phyloP scores from a whole-genome alignment of 768 basidiomycete species.

The Vararia minispora region DNA sequence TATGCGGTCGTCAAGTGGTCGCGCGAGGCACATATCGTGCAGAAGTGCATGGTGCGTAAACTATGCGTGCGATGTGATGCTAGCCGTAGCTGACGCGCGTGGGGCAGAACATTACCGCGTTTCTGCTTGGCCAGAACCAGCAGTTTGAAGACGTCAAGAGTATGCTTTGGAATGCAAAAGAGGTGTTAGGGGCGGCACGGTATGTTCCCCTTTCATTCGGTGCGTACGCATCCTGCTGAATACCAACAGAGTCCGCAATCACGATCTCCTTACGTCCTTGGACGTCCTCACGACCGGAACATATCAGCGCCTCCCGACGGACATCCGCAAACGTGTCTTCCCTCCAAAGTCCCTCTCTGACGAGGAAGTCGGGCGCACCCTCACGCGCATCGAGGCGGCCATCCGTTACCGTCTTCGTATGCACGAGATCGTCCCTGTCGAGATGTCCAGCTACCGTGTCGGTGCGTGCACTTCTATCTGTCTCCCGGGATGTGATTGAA shows the following conservation, averaged over 20 bases:
- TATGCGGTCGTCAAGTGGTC: constrained; percentile 85
- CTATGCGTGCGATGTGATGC: neutral
- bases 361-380: constrained; percentile 48
- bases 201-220: constrained; percentile 19
- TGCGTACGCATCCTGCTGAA: neutral
- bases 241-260: constrained; percentile 67
- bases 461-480: constrained; percentile 27
- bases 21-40: constrained; percentile 70
- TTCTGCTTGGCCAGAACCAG: constrained; percentile 74
- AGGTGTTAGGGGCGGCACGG: constrained; percentile 72
- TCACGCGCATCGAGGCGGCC: constrained; percentile 63
- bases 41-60: constrained; percentile 68
- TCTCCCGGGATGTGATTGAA: constrained; percentile 12
- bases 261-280: constrained; percentile 85
- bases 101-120: constrained; percentile 81
- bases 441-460: constrained; percentile 65
- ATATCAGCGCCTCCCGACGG: constrained; percentile 72
- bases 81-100: neutral
- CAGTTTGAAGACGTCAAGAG: constrained; percentile 67
- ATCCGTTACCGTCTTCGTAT: constrained; percentile 74
- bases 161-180: constrained; percentile 52
- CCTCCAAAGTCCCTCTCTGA: constrained; percentile 60
- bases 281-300: constrained; percentile 82
- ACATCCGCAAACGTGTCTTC: constrained; percentile 66
- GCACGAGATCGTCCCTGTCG: constrained; percentile 69